Evolutionary conservation across 2,329 filamentous ascomycete species (phyloP), one percentile per base, ranked within the genome.

Genomic region (Ciborinia camelliae): DNA sequence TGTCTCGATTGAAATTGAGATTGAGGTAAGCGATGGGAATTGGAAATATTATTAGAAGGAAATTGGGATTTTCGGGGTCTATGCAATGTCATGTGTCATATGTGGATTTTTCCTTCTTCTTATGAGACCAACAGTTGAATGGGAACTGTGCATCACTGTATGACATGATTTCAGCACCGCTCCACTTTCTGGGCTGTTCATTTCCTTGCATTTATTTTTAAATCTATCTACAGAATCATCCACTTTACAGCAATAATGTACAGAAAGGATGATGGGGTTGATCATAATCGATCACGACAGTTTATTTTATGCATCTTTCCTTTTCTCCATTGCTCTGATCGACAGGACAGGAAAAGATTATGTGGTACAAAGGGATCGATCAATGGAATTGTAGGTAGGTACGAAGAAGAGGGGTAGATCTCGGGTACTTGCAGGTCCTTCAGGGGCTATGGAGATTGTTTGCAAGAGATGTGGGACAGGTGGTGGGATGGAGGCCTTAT

Each of bases 341-440:
- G 41, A 58, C 28, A 47, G 41, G 20, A 47, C 28, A 47, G 28
- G 55, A 26, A 23, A 58, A 26, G 41, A 47, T 26, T 47, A 47
- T 32, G 41, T 59, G 41, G 28, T 26, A 59, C 41, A 3, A 47
- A 20, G 41, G 41, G 20, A 35, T 48, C 28, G 35, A 47, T 45
- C 41, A 47, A 32, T 47, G 55, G 30, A 47, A 20, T 20, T 32
- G 28, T 35, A 58, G 20, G 41, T 26, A 58, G 20, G 41, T 26
- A 58, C 20, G 55, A 58, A 35, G 41, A 48, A 47, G 55, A 59
- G 55, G 55, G 55, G 41, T 59, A 59, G 30, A 59, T 59, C 55
- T 59, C 55, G 55, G 55, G 28, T 37, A 59, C 55, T n/a, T 45
- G 55, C 41, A 59, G 41, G 41, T 47, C 14, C 14, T 35, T 35